Evolutionary conservation across 2,329 filamentous ascomycete species (phyloP).

Genomic region (Colletotrichum phormii): DNA sequence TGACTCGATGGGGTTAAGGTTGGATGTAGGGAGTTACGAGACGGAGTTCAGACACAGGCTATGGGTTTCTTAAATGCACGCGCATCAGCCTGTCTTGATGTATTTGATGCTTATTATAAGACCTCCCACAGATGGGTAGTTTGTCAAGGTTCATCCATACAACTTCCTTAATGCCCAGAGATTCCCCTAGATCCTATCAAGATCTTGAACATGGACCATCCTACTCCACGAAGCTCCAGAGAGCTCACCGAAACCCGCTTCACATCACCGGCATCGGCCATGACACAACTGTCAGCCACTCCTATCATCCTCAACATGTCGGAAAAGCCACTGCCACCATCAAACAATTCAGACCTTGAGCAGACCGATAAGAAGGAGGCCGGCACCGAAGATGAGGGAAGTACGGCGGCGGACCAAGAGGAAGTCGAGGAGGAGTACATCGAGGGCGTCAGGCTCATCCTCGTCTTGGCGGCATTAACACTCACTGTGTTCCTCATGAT

Average conservation of each 20-base stretch:
- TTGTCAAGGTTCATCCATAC: neutral
- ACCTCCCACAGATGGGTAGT: no score
- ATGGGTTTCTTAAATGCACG: no score
- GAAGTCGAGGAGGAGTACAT: constrained; percentile 39
- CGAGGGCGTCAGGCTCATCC: constrained; percentile 47
- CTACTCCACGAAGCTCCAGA: neutral
- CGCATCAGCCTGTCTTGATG: neutral
- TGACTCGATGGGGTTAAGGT: neutral
- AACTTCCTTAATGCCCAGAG: neutral
- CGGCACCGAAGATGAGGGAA: neutral
- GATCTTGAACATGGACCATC: neutral
- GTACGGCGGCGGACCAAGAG: neutral
- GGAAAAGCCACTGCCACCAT: neutral
- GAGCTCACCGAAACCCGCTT: neutral
- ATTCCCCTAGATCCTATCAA: neutral
- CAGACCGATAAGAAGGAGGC: neutral
- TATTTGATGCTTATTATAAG: neutral
- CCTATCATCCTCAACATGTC: neutral
- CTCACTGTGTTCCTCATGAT: constrained; percentile 59
- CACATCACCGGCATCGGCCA: neutral
- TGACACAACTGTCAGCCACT: neutral
- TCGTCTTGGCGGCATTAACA: constrained; percentile 52
- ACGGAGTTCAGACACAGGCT: neutral
- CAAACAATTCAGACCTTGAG: neutral
- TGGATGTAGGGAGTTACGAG: no score